Evolutionary conservation across 2,329 filamentous ascomycete species (phyloP).

Genomic region (Pseudogymnoascus pannorum): DNA sequence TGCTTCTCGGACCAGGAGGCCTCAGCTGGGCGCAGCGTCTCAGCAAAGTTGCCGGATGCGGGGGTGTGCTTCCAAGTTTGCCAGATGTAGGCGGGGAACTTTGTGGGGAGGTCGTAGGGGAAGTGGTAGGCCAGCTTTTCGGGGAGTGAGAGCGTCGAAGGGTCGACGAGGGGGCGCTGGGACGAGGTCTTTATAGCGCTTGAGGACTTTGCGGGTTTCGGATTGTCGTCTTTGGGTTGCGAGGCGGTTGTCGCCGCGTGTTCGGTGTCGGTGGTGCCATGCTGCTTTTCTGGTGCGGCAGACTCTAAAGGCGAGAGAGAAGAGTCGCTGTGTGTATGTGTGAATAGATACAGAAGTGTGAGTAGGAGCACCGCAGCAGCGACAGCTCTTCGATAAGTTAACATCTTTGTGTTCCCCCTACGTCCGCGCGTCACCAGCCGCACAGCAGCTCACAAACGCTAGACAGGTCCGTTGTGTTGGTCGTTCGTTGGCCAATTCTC

Average conservation of each 20-base stretch:
- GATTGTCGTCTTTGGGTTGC: constrained; percentile 10
- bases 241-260: constrained; percentile 23
- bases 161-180: constrained; percentile 11
- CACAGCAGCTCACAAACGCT: neutral
- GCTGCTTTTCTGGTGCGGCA: constrained; percentile 13
- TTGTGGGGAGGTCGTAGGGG: constrained; percentile 79
- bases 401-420: constrained; percentile 44
- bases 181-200: constrained; percentile 52
- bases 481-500: neutral
- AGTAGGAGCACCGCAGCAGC: constrained; percentile 63
- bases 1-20: constrained; percentile 84
- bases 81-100: constrained; percentile 98
- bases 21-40: constrained; percentile 72
- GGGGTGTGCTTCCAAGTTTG: constrained; percentile 95
- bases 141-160: constrained; percentile 41
- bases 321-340: constrained; percentile 45
- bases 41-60: constrained; percentile 64
- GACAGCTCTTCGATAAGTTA: constrained; percentile 70
- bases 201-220: neutral
- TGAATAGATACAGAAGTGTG: constrained; percentile 62
- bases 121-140: constrained; percentile 89
- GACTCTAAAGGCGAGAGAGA: neutral
- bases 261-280: constrained; percentile 29
- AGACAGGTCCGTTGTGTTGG: neutral
- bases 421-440: neutral